Percentiles rank a stretch among this genome's conserved stretches.
These are phyloP conservation scores for Hippophae gyantsensis DNA, from an alignment of 306 rosid species.

Conservation along the genomic window DNA sequence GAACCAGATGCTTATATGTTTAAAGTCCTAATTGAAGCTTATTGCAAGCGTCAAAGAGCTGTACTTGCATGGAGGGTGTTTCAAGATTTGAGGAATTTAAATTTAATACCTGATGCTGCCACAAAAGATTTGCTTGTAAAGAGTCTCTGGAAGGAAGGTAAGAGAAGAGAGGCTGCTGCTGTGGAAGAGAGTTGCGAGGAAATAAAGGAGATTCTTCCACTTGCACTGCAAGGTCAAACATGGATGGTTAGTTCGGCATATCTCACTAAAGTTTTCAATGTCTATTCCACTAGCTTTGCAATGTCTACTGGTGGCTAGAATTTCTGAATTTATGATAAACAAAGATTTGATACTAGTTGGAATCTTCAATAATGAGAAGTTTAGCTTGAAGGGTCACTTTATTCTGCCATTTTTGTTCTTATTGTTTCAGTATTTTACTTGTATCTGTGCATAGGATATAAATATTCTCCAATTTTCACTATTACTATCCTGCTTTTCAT, in stretches of 20 bases:
- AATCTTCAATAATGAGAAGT: too few relatives aligned
- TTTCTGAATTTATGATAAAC: background rate
- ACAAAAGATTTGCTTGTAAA: slow-evolving; percentile 74
- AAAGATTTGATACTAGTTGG: too few relatives aligned
- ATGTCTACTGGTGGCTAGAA: slow-evolving; percentile 23
- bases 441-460: too few relatives aligned
- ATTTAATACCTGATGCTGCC: slow-evolving; percentile 47
- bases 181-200: slow-evolving; percentile 60
- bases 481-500: too few relatives aligned
- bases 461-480: too few relatives aligned
- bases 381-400: too few relatives aligned
- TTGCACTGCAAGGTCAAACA: slow-evolving; percentile 46
- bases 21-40: slow-evolving; percentile 64
- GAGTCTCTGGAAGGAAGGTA: slow-evolving; percentile 84
- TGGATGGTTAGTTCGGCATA: slow-evolving; percentile 69
- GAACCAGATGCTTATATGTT: slow-evolving; percentile 60
- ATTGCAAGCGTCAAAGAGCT: slow-evolving; percentile 68
- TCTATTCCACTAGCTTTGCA: slow-evolving; percentile 47
- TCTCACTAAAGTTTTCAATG: slow-evolving; percentile 46
- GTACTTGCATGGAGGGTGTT: slow-evolving; percentile 62
- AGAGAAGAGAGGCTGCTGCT: slow-evolving; percentile 68
- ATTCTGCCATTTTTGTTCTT: too few relatives aligned
- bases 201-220: slow-evolving; percentile 39
- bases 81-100: slow-evolving; percentile 58
- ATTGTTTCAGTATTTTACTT: too few relatives aligned